These are phyloP conservation scores for Tubosaeta sp. DNA, from an alignment of 768 basidiomycete genomes.

Conservation along the genomic window DNA sequence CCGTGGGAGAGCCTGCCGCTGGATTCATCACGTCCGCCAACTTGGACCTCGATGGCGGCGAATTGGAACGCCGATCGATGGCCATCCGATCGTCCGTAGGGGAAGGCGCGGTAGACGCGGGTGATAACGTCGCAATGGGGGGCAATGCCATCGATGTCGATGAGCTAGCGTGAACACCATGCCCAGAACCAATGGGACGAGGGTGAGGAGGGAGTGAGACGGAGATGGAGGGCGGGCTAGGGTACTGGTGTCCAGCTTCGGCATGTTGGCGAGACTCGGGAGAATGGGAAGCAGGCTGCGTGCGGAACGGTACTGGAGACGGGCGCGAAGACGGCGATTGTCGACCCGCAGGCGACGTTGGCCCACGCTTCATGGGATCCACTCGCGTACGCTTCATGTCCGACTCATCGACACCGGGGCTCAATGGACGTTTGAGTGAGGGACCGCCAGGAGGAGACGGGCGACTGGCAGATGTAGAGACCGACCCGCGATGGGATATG, in stretches of 20 bases:
- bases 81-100: conserved; percentile 40
- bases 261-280: conserved; percentile 55
- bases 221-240: conserved; percentile 51
- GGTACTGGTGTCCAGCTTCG: conserved; percentile 32
- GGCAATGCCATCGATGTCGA: conserved; percentile 53
- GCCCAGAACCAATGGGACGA: conserved; percentile 58
- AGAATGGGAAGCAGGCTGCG: conserved; percentile 64
- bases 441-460: conserved; percentile 54
- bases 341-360: conserved; percentile 49
- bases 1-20: conserved; percentile 46
- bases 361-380: conserved; percentile 48
- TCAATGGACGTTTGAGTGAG: conserved; percentile 63
- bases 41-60: conserved; percentile 52
- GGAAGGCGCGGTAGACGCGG: conserved; percentile 53
- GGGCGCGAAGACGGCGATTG: conserved; percentile 59
- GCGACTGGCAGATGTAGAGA: conserved; percentile 62
- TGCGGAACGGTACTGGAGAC: conserved; percentile 71
- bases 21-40: conserved; percentile 48
- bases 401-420: conserved; percentile 60
- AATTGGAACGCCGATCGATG: conserved; percentile 39
- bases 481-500: conserved; percentile 57
- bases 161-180: conserved; percentile 36
- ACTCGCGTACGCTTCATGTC: conserved; percentile 63
- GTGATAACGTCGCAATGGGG: conserved; percentile 66
- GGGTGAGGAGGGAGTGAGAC: conserved; percentile 71